phyloP scores from a whole-genome alignment of 2,329 filamentous ascomycete species.

The Xylariaceae sp. region DNA sequence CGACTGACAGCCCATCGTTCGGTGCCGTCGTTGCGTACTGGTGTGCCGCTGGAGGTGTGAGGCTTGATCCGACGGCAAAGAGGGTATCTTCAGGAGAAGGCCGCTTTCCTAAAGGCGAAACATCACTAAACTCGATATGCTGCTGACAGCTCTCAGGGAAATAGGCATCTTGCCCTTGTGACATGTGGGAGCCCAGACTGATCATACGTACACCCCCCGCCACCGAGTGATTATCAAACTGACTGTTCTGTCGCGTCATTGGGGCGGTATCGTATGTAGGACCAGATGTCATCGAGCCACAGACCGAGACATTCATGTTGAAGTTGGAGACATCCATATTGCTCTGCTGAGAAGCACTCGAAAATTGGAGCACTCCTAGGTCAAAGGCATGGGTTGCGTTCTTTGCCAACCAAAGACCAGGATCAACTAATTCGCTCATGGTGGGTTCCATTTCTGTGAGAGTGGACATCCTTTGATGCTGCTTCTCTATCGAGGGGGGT shows the following conservation, averaged over 20 bases:
- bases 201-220: constrained; percentile 42
- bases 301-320: constrained; percentile 39
- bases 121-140: constrained; percentile 32
- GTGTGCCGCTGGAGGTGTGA: constrained; percentile 35
- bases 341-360: constrained; percentile 26
- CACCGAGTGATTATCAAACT: constrained; percentile 39
- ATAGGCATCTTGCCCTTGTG: constrained; percentile 35
- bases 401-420: constrained; percentile 47
- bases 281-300: constrained; percentile 45
- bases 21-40: constrained; percentile 41
- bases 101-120: constrained; percentile 37
- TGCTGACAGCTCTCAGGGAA: constrained; percentile 32
- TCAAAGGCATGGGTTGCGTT: constrained; percentile 29
- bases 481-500: constrained; percentile 34
- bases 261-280: constrained; percentile 42
- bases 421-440: constrained; percentile 46
- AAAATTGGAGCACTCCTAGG: constrained; percentile 24
- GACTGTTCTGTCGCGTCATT: constrained; percentile 43
- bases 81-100: constrained; percentile 37
- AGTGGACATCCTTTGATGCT: constrained; percentile 42
- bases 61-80: constrained; percentile 48
- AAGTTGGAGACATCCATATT: constrained; percentile 35
- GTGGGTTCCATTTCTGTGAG: constrained; percentile 42
- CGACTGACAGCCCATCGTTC: constrained; percentile 40
- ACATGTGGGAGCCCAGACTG: constrained; percentile 42